These are phyloP conservation scores for Mucuna pruriens DNA, from an alignment of 306 rosid genomes.

Conservation along the genomic window DNA sequence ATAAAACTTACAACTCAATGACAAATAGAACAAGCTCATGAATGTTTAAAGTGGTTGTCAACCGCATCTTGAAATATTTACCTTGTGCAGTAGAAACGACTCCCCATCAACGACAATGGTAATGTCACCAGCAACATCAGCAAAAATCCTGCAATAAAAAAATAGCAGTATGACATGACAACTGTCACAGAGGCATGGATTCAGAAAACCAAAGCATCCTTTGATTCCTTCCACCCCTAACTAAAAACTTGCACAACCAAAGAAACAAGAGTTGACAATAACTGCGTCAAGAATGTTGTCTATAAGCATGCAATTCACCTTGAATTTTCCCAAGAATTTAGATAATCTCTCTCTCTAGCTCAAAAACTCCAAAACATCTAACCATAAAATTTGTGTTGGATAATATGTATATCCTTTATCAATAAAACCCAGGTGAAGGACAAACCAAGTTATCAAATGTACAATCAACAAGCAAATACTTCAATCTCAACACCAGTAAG, in stretches of 20 bases:
- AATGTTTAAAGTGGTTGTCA: background rate
- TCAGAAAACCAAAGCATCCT: background rate
- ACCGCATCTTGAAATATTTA: slow-evolving; percentile 32
- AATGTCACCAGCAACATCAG: slow-evolving; percentile 92
- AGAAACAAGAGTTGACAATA: slow-evolving; percentile 12
- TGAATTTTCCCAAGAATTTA: background rate
- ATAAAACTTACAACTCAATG: slow-evolving; percentile 3
- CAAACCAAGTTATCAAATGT: background rate
- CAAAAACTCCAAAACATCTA: background rate
- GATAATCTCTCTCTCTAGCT: background rate
- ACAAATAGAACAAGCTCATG: slow-evolving; percentile 8
- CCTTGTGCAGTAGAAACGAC: slow-evolving; percentile 89
- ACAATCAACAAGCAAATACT: background rate
- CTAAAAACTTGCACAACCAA: background rate
- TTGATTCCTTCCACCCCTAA: slow-evolving; percentile 6
- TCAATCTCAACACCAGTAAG: background rate
- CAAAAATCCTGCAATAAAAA: slow-evolving; percentile 63
- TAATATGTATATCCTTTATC: background rate
- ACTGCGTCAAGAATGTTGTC: background rate
- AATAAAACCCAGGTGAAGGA: background rate
- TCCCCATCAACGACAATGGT: slow-evolving; percentile 80
- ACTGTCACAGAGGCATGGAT: background rate
- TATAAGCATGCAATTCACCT: background rate
- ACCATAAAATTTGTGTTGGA: background rate
- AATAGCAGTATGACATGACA: background rate